Base-by-base conservation (phyloP, 371 early-diverging fungal genomes). In the Circinella minor region DNA sequence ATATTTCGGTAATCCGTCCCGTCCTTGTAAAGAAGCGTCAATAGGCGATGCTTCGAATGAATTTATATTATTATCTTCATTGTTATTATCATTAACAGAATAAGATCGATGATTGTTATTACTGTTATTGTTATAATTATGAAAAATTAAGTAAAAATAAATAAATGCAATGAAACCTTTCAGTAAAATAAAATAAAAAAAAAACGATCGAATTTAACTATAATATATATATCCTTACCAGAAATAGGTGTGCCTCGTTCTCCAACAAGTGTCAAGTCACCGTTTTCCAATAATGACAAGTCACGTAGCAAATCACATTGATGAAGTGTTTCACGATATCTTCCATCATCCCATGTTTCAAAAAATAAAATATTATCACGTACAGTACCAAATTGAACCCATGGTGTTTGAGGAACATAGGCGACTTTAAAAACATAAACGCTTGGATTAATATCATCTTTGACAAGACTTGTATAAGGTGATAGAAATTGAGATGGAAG, bases 311-410 rank as follows among this genome's bases (percentile, higher is more conserved):
- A 73, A 39, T 88, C 90, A 20, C 93, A 92, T 43, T 87, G 83
- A 36, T 86, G 83, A 48, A 93, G 74, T 0, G 93, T 91, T 9
- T 88, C 77, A 65, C 87, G 81, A 66, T 93, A 93, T 14, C 91
- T 77, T 1, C 80, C 78, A 60, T 84, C 83, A 57, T 91, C 88
- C 77, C 84, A 93, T 0, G 80, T 69, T n/a, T 85, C 79, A 36
- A 94, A 93, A 76, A 96, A 96, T 43, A 94, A 69, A 55, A 96
- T 92, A 73, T 95, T 96, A 61, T 96, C 90, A 36, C 93, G 87
- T 13, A 95, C 79, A 0, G 94, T 90, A 0, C 87, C 89, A 65
- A 92, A 91, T 59, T 89, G 86, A 65, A 96, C 86, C 96, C 96
- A 95, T 5, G 94, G 88, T 18, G 81, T 84, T 61, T 94, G 95